Base-by-base conservation (phyloP, 768 basidiomycete genomes). In the Lentinula boryana region DNA sequence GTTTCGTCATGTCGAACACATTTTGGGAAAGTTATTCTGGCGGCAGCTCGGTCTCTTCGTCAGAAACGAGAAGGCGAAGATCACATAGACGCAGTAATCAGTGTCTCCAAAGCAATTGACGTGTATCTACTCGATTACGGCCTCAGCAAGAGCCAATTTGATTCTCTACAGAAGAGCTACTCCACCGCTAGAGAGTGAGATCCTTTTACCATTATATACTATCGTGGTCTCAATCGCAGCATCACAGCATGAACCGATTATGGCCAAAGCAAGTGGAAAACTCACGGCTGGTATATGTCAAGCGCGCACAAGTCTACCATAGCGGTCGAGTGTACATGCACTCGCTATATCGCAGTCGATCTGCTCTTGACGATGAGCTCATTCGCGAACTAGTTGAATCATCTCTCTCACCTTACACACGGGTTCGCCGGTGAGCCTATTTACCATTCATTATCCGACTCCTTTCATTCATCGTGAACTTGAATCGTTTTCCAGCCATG, bases 11-110 rank as follows among this genome's bases (percentile, higher is more conserved):
- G 87, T 64, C 84, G 89, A 35, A 68, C 74, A 27, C 81, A 85
- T 15, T 89, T 89, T 64, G 93, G 91, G 3, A 72, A 82, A 38
- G 74, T 91, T 10, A 72, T 91, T 40, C 84, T 89, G 62, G 74
- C 74, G 35, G 93, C 92, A 1, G 86, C 93, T 2, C 76, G 74
- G 21, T 78, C 84, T 15, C 74, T 94, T 41, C 83, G 84, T 40
- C 79, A 82, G 65, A 80, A 82, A 46, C 81, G 78, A 12, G 82
- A 81, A 48, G 84, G 82, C 36, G 91, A 93, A 70, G 91, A 93
- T 68, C 89, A 92, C 63, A 89, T 92, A 48, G 95, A 98, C 70
- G 89, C 91, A 4, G 84, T 96, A 35, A 80, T 91, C 36, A 78
- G 78, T 40, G 82, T 92, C 16, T 81, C 85, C 23, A 85, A 84